Conservation (phyloP, 495 filamentous ascomycete species). For the Bacidia gigantensis region DNA sequence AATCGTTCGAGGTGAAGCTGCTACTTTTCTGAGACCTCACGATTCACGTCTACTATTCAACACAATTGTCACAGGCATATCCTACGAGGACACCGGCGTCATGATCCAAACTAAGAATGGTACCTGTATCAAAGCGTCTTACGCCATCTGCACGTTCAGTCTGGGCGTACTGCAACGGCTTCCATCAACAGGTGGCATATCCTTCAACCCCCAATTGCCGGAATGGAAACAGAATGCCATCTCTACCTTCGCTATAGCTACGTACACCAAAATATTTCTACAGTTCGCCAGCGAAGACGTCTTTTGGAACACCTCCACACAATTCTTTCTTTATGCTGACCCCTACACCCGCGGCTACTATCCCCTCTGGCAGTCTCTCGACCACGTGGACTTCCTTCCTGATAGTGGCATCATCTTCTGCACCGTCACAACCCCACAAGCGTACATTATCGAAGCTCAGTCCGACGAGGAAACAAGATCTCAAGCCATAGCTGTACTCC, state of each 20-base stretch:
- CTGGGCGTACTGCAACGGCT: slow-evolving; percentile 49
- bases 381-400: slow-evolving; percentile 42
- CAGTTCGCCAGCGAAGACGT: slow-evolving; percentile 49
- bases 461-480: slow-evolving; percentile 43
- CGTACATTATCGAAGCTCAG: slow-evolving; percentile 53
- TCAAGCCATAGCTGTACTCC: slow-evolving; percentile 47
- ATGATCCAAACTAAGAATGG: slow-evolving; percentile 42
- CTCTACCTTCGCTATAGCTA: slow-evolving; percentile 55
- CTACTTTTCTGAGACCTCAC: slow-evolving; percentile 40
- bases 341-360: slow-evolving; percentile 46
- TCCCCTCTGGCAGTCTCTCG: slow-evolving; percentile 57
- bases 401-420: slow-evolving; percentile 56
- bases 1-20: slow-evolving; percentile 48
- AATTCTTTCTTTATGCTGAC: slow-evolving; percentile 61
- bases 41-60: slow-evolving; percentile 48
- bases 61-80: slow-evolving; percentile 44
- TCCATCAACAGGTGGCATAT: slow-evolving; percentile 21
- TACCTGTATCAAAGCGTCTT: slow-evolving; percentile 47
- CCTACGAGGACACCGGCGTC: slow-evolving; percentile 41
- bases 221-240: slow-evolving; percentile 54
- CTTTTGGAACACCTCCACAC: slow-evolving; percentile 54
- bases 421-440: slow-evolving; percentile 47
- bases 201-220: slow-evolving; percentile 48
- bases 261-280: slow-evolving; percentile 68
- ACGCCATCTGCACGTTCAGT: slow-evolving; percentile 46